Percentiles rank a stretch among this genome's conserved stretches.
These are phyloP conservation scores for Barnettozyma salicaria DNA, from an alignment of 805 yeast species.

Conservation along the genomic window DNA sequence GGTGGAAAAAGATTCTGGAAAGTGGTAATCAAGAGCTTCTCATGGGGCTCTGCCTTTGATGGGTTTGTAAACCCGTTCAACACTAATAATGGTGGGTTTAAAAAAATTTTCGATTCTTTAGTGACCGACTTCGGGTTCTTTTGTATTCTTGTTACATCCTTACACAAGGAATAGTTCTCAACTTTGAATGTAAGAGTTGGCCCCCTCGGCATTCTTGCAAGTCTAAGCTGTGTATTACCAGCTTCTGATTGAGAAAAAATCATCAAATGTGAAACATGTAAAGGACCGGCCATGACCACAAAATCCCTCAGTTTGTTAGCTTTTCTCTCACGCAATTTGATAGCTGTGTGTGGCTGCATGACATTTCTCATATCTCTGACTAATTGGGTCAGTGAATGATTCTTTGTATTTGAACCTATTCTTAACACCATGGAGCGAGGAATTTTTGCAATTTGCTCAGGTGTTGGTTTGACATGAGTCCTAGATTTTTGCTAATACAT, in stretches of 20 bases:
- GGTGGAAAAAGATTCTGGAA: constrained; percentile 97
- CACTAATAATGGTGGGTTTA: constrained; percentile 83
- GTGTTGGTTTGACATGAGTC: constrained; percentile 67
- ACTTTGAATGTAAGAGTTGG: constrained; percentile 87
- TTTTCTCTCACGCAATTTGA: constrained; percentile 78
- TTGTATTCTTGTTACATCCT: constrained; percentile 68
- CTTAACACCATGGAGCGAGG: constrained; percentile 95
- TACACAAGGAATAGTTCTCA: constrained; percentile 67
- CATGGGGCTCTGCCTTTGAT: constrained; percentile 57
- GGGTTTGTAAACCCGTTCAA: constrained; percentile 83
- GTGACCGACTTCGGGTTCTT: constrained; percentile 75
- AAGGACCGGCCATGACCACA: constrained; percentile 97
- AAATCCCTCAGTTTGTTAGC: constrained; percentile 85
- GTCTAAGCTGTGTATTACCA: constrained; percentile 76
- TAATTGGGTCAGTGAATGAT: constrained; percentile 76
- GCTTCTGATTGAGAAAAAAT: constrained; percentile 78
- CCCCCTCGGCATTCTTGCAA: constrained; percentile 88
- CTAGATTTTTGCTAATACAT: constrained; percentile 58
- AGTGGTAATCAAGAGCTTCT: constrained; percentile 78
- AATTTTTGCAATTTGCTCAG: constrained; percentile 63
- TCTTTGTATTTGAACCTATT: constrained; percentile 69
- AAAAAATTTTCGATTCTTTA: constrained; percentile 52
- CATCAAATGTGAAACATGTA: constrained; percentile 85
- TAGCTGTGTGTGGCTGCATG: constrained; percentile 97
- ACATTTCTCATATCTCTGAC: constrained; percentile 82